Evolutionary conservation across 192 early-diverging fungal species (phyloP).

Genomic region (Linnemannia zychae): DNA sequence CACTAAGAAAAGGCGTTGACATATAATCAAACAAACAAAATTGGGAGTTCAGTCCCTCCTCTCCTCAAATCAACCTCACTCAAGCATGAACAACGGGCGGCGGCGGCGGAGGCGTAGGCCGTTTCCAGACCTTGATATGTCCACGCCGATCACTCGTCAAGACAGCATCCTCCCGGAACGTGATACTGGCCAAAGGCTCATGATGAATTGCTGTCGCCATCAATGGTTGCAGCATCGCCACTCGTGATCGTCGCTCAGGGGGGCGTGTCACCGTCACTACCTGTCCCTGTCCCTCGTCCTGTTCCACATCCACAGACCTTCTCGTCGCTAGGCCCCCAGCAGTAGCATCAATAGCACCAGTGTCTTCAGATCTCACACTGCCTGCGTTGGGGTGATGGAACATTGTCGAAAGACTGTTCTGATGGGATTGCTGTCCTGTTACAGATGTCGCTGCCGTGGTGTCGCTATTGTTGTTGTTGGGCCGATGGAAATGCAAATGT

Average conservation of each 20-base stretch:
- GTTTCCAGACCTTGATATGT: slow-evolving; percentile 75
- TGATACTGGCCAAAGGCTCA: slow-evolving; percentile 69
- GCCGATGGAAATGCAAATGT: neutral
- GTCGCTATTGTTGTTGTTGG: neutral
- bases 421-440: neutral
- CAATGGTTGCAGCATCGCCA: slow-evolving; percentile 78
- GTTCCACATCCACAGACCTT: slow-evolving; percentile 20
- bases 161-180: slow-evolving; percentile 75
- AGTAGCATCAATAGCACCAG: neutral
- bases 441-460: neutral
- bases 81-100: neutral
- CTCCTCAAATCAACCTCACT: too few relatives aligned
- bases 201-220: slow-evolving; percentile 71
- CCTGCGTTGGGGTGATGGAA: neutral
- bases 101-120: slow-evolving; percentile 58
- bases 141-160: slow-evolving; percentile 80
- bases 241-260: slow-evolving; percentile 52
- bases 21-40: too few relatives aligned
- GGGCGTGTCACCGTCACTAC: slow-evolving; percentile 20
- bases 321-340: neutral
- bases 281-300: slow-evolving; percentile 15
- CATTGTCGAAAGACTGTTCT: neutral
- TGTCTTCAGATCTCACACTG: neutral
- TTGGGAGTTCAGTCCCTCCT: too few relatives aligned
- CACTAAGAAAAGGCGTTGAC: too few relatives aligned